phyloP scores from a whole-genome alignment of 23 red algal species.

The Porphyridium purpureum region DNA sequence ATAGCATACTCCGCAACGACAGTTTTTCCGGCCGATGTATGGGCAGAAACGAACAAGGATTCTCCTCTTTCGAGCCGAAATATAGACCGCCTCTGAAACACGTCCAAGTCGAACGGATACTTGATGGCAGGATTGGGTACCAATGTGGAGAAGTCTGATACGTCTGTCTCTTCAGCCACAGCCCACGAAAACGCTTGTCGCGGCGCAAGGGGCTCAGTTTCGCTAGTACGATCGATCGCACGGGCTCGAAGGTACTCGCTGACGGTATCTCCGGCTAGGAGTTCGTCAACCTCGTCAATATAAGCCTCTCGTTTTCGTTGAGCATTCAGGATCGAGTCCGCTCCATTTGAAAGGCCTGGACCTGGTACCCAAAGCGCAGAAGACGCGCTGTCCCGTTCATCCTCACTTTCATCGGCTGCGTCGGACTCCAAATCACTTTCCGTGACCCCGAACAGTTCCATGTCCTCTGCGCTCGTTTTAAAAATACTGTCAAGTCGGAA shows the following conservation, averaged over 20 bases:
- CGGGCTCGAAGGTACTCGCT: background rate
- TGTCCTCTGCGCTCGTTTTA: background rate
- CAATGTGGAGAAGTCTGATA: background rate
- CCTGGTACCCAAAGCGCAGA: background rate
- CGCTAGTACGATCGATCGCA: background rate
- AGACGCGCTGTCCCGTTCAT: background rate
- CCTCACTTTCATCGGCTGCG: background rate
- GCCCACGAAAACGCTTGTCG: background rate
- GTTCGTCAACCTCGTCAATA: background rate
- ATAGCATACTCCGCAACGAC: constrained; percentile 97
- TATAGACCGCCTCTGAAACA: constrained; percentile 69
- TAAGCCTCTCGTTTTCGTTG: too few species aligned
- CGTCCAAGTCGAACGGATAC: constrained; percentile 72
- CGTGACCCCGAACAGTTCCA: too few species aligned
- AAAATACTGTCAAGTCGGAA: background rate
- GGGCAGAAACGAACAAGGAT: constrained; percentile 82
- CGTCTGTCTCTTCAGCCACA: background rate
- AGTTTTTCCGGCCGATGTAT: constrained; percentile 95
- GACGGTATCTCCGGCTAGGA: background rate
- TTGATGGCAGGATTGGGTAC: constrained; percentile 43
- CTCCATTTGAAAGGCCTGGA: background rate
- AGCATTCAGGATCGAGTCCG: background rate
- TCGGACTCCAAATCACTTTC: background rate
- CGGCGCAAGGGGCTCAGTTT: background rate
- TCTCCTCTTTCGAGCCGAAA: constrained; percentile 72